Percentiles rank a stretch among this genome's conserved stretches.
These are phyloP conservation scores for Obelidium mucronatum DNA, from an alignment of 192 early-diverging fungal genomes.

Conservation along the genomic window DNA sequence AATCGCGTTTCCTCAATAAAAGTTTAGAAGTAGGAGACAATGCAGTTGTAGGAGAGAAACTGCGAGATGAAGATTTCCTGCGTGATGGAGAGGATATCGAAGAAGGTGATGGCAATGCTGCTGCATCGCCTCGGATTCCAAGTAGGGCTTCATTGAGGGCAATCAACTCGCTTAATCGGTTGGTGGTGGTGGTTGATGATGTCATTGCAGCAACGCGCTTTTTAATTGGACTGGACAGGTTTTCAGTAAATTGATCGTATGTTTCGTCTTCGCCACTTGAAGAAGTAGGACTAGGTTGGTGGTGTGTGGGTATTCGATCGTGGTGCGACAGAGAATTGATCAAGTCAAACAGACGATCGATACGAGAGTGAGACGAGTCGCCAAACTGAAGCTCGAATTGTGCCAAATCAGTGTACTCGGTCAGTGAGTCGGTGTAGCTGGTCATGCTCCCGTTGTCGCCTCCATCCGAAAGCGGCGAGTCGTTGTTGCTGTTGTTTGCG, in stretches of 20 bases:
- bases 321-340: slow-evolving; percentile 7
- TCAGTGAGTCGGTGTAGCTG: background rate
- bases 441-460: background rate
- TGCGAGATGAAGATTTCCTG: background rate
- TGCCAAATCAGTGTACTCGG: background rate
- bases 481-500: background rate
- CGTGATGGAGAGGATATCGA: background rate
- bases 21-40: slow-evolving; percentile 2
- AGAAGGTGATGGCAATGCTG: too few relatives aligned
- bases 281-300: background rate
- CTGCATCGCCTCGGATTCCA: slow-evolving; percentile 2
- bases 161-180: background rate
- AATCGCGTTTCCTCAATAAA: background rate
- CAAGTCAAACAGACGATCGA: slow-evolving; percentile 12
- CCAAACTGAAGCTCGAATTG: slow-evolving; percentile 26
- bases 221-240: too few relatives aligned
- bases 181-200: background rate
- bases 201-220: background rate
- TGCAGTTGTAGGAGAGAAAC: background rate
- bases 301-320: background rate
- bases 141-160: slow-evolving; percentile 10
- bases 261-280: background rate
- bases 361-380: background rate
- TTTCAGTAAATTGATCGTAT: background rate
- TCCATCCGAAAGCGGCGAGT: background rate